These are phyloP conservation scores for Botryobasidium botryosum DNA, from an alignment of 768 basidiomycete genomes.

Conservation along the genomic window DNA sequence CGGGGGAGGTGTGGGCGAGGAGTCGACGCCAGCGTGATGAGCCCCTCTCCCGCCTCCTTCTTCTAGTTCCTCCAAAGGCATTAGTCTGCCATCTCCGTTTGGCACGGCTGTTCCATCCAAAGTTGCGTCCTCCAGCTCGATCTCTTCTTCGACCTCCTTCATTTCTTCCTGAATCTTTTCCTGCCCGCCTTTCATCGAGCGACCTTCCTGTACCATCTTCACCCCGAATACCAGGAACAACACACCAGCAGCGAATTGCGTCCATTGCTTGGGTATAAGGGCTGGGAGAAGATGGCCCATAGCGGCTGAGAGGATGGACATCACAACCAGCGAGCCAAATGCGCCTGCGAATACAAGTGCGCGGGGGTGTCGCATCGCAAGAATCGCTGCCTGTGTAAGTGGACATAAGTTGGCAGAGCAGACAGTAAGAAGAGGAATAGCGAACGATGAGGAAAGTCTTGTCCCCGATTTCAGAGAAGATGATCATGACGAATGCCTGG, in stretches of 20 bases:
- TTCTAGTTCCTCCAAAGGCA: conserved; percentile 63
- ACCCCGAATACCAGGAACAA: conserved; percentile 83
- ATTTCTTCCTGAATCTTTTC: conserved; percentile 87
- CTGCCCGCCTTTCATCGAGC: conserved; percentile 57
- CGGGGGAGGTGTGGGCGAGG: too few relatives aligned
- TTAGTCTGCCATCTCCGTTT: conserved; percentile 24
- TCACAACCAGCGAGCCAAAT: conserved; percentile 70
- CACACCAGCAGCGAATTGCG: conserved; percentile 53
- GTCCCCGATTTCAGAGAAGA: conserved; percentile 88
- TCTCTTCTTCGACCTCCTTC: conserved; percentile 90
- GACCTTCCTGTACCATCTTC: conserved; percentile 77
- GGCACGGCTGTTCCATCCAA: conserved; percentile 26
- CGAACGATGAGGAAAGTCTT: conserved; percentile 65
- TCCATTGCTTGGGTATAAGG: conserved; percentile 57
- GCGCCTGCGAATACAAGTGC: conserved; percentile 76
- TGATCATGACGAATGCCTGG: conserved; percentile 80
- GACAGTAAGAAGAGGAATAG: neutral
- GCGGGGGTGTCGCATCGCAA: conserved; percentile 70
- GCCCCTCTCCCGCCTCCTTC: conserved; percentile 29
- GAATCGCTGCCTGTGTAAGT: conserved; percentile 40
- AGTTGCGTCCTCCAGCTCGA: conserved; percentile 48
- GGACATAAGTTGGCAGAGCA: neutral
- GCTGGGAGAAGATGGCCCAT: conserved; percentile 81
- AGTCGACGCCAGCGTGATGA: too few relatives aligned
- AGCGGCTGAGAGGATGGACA: conserved; percentile 89